Evolutionary conservation across 176 grass and related monocot genomes (phyloP).

Genomic region (Cocos nucifera): DNA sequence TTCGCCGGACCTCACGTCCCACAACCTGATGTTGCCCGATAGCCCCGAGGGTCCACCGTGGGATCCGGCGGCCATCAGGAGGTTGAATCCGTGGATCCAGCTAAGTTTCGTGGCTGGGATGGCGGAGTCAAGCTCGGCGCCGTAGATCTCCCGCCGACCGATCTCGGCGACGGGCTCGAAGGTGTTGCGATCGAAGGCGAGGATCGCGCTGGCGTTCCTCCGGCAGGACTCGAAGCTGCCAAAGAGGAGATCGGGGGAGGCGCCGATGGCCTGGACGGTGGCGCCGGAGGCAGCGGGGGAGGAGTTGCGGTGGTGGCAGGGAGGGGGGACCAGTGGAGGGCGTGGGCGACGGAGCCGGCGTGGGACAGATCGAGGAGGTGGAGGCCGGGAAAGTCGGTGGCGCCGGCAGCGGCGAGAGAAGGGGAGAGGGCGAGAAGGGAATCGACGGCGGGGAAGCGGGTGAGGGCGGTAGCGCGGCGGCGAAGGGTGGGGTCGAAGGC

Average conservation of each 20-base stretch:
- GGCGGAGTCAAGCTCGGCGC: conserved; percentile 43
- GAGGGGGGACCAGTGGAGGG: conserved; percentile 51
- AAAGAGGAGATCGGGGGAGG: conserved; percentile 36
- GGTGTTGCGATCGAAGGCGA: conserved; percentile 59
- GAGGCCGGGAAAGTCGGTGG: conserved; percentile 54
- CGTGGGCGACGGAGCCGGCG: conserved; percentile 1
- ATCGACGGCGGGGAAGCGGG: conserved; percentile 53
- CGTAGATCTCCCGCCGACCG: conserved; percentile 55
- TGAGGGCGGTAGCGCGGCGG: conserved; percentile 40
- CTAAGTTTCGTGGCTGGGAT: conserved; percentile 61
- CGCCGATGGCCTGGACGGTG: conserved; percentile 42
- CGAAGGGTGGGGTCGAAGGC: conserved; percentile 40
- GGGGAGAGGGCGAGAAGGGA: conserved; percentile 46
- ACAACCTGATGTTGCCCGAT: conserved; percentile 56
- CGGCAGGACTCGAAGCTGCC: conserved; percentile 66
- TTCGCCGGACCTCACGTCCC: conserved; percentile 49
- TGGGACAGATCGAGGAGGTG: conserved; percentile 45
- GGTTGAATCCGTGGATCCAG: conserved; percentile 43
- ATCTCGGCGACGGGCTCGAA: conserved; percentile 47
- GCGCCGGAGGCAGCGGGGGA: conserved; percentile 30
- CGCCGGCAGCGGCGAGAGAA: conserved; percentile 33
- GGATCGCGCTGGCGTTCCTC: conserved; percentile 59
- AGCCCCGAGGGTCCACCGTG: conserved; percentile 48
- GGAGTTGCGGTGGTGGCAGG: conserved; percentile 20
- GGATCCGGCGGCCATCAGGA: conserved; percentile 65